These are phyloP conservation scores for Vitis vinifera DNA, from an alignment of 164 flowering plant genomes.

Conservation along the genomic window DNA sequence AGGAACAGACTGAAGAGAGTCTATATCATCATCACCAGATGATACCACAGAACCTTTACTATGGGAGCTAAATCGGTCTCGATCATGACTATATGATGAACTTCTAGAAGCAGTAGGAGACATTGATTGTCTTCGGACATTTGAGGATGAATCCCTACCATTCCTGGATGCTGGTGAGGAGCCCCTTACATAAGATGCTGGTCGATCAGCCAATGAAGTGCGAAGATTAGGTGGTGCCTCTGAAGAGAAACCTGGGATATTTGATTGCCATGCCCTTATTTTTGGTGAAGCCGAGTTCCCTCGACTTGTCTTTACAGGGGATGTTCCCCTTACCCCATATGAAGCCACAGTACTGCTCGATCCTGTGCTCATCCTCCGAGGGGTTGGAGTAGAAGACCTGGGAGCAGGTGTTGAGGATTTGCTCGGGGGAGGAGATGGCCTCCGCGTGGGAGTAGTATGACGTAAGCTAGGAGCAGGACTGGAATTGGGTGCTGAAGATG, in stretches of 20 bases:
- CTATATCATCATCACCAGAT: conserved; percentile 88
- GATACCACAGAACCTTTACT: conserved; percentile 87
- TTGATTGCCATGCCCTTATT: conserved; percentile 81
- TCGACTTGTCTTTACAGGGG: conserved; percentile 66
- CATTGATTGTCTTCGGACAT: conserved; percentile 66
- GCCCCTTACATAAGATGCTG: conserved; percentile 85
- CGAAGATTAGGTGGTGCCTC: conserved; percentile 97
- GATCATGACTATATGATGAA: conserved; percentile 76
- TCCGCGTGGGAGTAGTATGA: conserved; percentile 56
- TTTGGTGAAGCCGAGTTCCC: conserved; percentile 93
- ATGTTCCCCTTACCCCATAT: conserved; percentile 60
- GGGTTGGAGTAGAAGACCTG: conserved; percentile 73
- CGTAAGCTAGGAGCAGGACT: conserved; percentile 54
- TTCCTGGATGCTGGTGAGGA: conserved; percentile 92
- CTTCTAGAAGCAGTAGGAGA: conserved; percentile 93
- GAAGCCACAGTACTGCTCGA: conserved; percentile 45
- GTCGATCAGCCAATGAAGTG: conserved; percentile 86
- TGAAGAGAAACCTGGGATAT: conserved; percentile 84
- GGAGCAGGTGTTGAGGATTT: conserved; percentile 61
- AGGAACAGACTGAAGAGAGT: conserved; percentile 65
- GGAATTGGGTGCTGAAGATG: conserved; percentile 67
- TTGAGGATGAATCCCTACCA: conserved; percentile 54
- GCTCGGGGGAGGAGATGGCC: conserved; percentile 74
- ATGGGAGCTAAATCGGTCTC: conserved; percentile 63
- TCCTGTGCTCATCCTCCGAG: conserved; percentile 69